These are phyloP conservation scores for Leccinum sublutescens DNA, from an alignment of 768 basidiomycete genomes.

Conservation along the genomic window DNA sequence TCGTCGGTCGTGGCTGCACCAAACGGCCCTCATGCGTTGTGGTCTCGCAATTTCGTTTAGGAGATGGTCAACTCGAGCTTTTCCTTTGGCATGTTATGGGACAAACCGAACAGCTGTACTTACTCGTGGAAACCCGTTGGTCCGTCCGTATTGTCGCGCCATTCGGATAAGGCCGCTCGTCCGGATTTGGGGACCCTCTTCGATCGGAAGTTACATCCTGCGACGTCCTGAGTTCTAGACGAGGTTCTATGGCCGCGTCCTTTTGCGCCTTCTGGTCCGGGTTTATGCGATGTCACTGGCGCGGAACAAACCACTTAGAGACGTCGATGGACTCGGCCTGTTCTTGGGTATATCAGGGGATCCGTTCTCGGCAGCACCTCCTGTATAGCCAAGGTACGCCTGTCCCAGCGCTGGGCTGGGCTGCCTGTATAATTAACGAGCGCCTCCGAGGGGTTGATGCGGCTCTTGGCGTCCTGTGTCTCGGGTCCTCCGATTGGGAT, in stretches of 20 bases:
- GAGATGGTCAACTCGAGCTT: conserved; percentile 44
- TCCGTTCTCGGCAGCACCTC: neutral
- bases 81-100: conserved; percentile 39
- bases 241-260: conserved; percentile 5
- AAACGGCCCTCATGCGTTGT: conserved; percentile 31
- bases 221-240: conserved; percentile 21
- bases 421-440: conserved; percentile 7
- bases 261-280: conserved; percentile 16
- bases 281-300: conserved; percentile 7
- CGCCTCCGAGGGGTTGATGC: conserved; percentile 4
- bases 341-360: conserved; percentile 8
- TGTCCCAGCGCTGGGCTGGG: conserved; percentile 1
- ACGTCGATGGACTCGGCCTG: neutral
- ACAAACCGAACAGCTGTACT: conserved; percentile 38
- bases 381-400: conserved; percentile 17
- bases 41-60: conserved; percentile 49
- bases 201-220: conserved; percentile 15
- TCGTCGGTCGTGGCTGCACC: conserved; percentile 36
- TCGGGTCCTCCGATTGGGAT: neutral
- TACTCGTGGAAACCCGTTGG: conserved; percentile 38
- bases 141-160: conserved; percentile 32
- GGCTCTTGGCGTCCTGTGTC: conserved; percentile 15
- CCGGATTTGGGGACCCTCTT: conserved; percentile 26
- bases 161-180: conserved; percentile 31
- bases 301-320: conserved; percentile 1